Evolutionary conservation across 306 rosid species (phyloP).

Genomic region (Glycine latifolia): DNA sequence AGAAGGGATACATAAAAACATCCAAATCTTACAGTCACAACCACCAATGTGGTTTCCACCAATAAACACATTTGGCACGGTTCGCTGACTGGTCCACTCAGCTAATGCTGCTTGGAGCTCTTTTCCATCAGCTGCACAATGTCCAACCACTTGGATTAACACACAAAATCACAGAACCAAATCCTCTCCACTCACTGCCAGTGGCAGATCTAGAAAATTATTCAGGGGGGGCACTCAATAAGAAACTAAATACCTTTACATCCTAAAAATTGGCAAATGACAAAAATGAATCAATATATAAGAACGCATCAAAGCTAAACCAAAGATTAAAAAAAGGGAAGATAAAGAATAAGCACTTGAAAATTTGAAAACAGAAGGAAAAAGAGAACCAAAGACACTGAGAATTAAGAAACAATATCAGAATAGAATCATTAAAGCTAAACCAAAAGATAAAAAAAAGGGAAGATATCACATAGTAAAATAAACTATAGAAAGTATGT

Average conservation of each 20-base stretch:
- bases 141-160: slow-evolving; percentile 8
- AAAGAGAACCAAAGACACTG: slow-evolving; percentile 24
- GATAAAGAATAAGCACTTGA: slow-evolving; percentile 46
- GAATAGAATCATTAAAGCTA: slow-evolving; percentile 36
- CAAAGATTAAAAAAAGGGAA: too few relatives aligned
- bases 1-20: background rate
- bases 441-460: slow-evolving; percentile 4
- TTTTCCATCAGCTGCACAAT: slow-evolving; percentile 80
- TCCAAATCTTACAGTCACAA: slow-evolving; percentile 72
- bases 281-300: too few relatives aligned
- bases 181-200: background rate
- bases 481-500: slow-evolving; percentile 42
- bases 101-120: slow-evolving; percentile 71
- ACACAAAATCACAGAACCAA: background rate
- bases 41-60: slow-evolving; percentile 95
- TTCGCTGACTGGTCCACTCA: slow-evolving; percentile 76
- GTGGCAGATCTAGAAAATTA: too few relatives aligned
- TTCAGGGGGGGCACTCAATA: too few relatives aligned
- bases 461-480: background rate
- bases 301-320: too few relatives aligned
- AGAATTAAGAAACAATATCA: slow-evolving; percentile 35
- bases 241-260: too few relatives aligned
- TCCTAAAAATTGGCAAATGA: too few relatives aligned
- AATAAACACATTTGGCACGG: slow-evolving; percentile 95
- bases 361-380: slow-evolving; percentile 40